phyloP scores from a whole-genome alignment of 768 basidiomycete genomes.

The Pulveroboletus ravenelii region DNA sequence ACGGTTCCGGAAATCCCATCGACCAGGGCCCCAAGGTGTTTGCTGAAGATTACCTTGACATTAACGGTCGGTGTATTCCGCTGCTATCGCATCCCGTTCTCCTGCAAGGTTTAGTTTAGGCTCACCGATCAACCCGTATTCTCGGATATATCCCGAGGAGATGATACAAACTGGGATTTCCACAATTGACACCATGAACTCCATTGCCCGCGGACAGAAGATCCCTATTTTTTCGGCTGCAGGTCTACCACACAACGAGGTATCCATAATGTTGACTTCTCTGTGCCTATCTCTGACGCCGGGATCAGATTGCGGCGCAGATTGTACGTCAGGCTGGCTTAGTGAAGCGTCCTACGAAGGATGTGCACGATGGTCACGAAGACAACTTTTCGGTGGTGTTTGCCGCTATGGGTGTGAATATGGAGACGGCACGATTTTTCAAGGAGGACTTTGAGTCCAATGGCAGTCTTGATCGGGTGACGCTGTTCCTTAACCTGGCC shows the following conservation, averaged over 20 bases:
- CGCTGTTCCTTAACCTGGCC: constrained; percentile 96
- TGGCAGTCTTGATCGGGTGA: constrained; percentile 94
- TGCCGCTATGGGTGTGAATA: constrained; percentile 99
- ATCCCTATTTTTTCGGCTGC: constrained; percentile 99
- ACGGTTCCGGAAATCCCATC: constrained; percentile 96
- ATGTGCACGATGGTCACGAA: constrained; percentile 97
- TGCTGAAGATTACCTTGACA: constrained; percentile 98
- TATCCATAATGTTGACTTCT: constrained; percentile 31
- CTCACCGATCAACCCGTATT: constrained; percentile 96
- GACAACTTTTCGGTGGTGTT: constrained; percentile 99
- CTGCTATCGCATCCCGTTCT: background rate
- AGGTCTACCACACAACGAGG: constrained; percentile 98
- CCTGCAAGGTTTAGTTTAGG: constrained; percentile 44
- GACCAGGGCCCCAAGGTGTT: constrained; percentile 99
- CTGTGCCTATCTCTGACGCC: constrained; percentile 21
- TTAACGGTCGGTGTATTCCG: constrained; percentile 71
- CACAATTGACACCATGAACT: constrained; percentile 97
- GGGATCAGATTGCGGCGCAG: constrained; percentile 90
- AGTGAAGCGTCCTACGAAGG: constrained; percentile 94
- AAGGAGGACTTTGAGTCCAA: constrained; percentile 99
- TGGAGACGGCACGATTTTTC: constrained; percentile 99
- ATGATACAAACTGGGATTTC: constrained; percentile 99
- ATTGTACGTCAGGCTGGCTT: constrained; percentile 99
- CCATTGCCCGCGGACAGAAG: constrained; percentile 99
- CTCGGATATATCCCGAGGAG: constrained; percentile 99